A percentile compares a stretch with the other conserved stretches of the same genome.
These are phyloP conservation scores for Pseudocercospora vitis DNA, from an alignment of 2,329 filamentous ascomycete species.

Conservation along the genomic window DNA sequence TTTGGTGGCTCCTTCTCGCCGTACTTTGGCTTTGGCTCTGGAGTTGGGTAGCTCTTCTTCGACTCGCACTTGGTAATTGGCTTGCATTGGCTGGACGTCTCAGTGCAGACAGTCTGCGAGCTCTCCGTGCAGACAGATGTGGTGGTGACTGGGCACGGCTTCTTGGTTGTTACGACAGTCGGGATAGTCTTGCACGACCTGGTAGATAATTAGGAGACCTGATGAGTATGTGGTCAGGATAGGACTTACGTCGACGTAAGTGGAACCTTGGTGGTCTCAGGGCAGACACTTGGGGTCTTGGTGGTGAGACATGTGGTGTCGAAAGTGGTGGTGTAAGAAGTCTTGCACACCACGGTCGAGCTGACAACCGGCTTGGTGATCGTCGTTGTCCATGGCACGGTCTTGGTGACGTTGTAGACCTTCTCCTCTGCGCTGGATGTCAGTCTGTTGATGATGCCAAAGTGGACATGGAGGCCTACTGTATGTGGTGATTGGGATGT, in stretches of 20 bases:
- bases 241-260: constrained; percentile 13
- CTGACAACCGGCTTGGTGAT: constrained; percentile 21
- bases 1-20: not conserved
- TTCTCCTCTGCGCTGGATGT: constrained; percentile 8
- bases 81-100: constrained; percentile 18
- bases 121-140: constrained; percentile 6
- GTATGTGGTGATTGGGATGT: constrained; percentile 15
- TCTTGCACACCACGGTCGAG: constrained; percentile 21
- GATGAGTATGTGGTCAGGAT: not conserved
- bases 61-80: constrained; percentile 7
- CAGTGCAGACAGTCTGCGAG: constrained; percentile 21
- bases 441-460: not conserved
- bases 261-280: constrained; percentile 13
- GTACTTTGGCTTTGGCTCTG: constrained; percentile 13
- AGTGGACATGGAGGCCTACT: not conserved
- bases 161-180: constrained; percentile 16
- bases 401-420: constrained; percentile 21
- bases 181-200: constrained; percentile 12
- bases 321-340: constrained; percentile 15
- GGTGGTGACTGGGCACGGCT: constrained; percentile 18
- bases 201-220: not conserved
- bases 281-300: constrained; percentile 12
- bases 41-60: constrained; percentile 16
- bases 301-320: constrained; percentile 17
- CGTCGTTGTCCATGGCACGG: constrained; percentile 17